phyloP scores from a whole-genome alignment of 371 early-diverging fungal genomes.

The Lichtheimia corymbifera region DNA sequence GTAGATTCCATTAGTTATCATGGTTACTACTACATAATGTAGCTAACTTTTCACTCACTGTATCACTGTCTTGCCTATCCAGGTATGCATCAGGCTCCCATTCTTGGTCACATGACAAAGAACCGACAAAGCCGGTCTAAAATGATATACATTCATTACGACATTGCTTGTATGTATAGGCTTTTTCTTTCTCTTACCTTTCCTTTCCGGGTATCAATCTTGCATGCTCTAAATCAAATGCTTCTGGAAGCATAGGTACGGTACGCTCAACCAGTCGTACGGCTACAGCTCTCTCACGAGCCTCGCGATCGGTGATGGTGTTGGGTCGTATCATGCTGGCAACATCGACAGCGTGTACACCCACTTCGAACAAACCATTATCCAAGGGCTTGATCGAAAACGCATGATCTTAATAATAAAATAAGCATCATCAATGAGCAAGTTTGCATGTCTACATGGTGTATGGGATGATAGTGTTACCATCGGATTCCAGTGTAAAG shows the following conservation, averaged over 20 bases:
- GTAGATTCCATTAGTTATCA: no score
- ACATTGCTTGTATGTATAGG: neutral
- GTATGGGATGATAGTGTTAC: no score
- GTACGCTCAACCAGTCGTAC: constrained; percentile 76
- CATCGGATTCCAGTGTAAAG: constrained; percentile 16
- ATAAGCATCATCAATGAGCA: neutral
- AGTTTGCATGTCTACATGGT: no score
- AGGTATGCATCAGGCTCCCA: constrained; percentile 50
- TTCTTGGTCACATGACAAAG: constrained; percentile 65
- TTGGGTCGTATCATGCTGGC: constrained; percentile 71
- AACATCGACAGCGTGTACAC: constrained; percentile 93
- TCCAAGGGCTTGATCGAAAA: constrained; percentile 26
- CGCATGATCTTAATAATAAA: constrained; percentile 13
- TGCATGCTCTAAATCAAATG: constrained; percentile 75
- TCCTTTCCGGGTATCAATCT: constrained; percentile 68
- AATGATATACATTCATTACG: neutral
- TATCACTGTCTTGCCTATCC: constrained; percentile 69
- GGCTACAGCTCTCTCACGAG: constrained; percentile 73
- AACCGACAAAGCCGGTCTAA: constrained; percentile 43
- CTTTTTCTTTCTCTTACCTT: constrained; percentile 35
- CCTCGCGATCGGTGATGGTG: constrained; percentile 79
- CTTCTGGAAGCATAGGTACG: constrained; percentile 88
- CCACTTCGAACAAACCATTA: constrained; percentile 58
- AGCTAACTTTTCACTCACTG: constrained; percentile 42
- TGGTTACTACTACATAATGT: constrained; percentile 13